Base-by-base conservation (phyloP, 352 stramenopile genomes). In the Phytopythium ostracodes region DNA sequence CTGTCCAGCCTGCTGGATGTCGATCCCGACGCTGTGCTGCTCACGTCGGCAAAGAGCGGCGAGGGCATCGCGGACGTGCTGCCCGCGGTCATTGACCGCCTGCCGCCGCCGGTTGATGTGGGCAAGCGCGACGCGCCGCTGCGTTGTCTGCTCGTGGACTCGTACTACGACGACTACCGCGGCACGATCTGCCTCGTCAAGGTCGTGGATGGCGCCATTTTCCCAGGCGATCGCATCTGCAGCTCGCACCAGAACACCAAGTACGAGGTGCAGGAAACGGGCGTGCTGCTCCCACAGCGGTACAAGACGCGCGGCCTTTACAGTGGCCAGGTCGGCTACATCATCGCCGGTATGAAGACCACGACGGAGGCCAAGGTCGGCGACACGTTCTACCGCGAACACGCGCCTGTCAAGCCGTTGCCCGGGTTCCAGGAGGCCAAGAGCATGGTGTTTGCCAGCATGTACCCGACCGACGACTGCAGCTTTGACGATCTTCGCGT, bases 381-480 rank as follows among this genome's bases (percentile, higher is more conserved):
- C 18, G 86, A 95, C 42, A 95, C 86, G 9, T 92, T 92, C 57
- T 89, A 88, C 64, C 81, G 77, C n/a, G 81, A 90, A 51, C 68
- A 80, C 58, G 69, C 70, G 3, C 76, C 81, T 0, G 77, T 95
- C 0, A 75, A 87, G 63, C 68, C 86, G 4, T 66, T 95, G 11
- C 84, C 85, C 4, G 87, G 87, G 43, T 93, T 95, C 61, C 83
- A 95, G 65, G 83, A 92, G 56, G 87, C 83, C 2, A 77, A 81
- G 18, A 92, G 82, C 27, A 99, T 99, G 97, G 96, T 99, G n/a
- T 99, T 98, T 79, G 97, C 97, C 9, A 98, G 89, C 63, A 96
- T 99, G 67, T 99, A 99, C 79, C 97, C 98, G 6, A 94, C 97
- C 12, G 96, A 99, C 52, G 89, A 96, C 56, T 96, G 90, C 59